phyloP scores from a whole-genome alignment of 371 early-diverging fungal genomes.

The Syncephalis fuscata region DNA sequence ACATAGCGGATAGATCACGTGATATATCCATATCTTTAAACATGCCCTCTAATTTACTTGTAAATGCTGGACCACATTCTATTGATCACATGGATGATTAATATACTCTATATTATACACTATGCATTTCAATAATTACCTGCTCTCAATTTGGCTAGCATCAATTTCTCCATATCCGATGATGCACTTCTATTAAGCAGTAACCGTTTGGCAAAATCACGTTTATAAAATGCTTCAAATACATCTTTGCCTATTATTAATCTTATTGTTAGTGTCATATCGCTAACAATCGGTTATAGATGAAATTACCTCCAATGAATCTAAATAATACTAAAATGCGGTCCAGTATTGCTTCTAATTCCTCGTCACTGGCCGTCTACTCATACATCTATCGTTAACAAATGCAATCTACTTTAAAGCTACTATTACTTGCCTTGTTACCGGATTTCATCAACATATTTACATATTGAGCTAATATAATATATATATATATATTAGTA shows the following conservation, averaged over 20 bases:
- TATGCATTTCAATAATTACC: constrained; percentile 18
- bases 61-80: constrained; percentile 84
- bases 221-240: constrained; percentile 91
- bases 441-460: constrained; percentile 12
- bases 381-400: constrained; percentile 13
- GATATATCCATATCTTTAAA: constrained; percentile 79
- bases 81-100: no score
- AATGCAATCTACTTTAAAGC: no score
- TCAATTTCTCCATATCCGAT: constrained; percentile 64
- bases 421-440: not conserved
- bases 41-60: constrained; percentile 84
- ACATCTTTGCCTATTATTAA: constrained; percentile 78
- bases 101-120: no score
- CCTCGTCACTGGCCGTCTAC: constrained; percentile 35
- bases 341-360: constrained; percentile 46
- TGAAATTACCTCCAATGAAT: constrained; percentile 45
- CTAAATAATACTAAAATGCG: constrained; percentile 67
- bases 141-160: constrained; percentile 62
- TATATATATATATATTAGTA: not conserved
- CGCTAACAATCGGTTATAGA: not conserved
- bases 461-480: not conserved
- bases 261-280: no score
- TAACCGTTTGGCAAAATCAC: constrained; percentile 75
- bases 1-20: constrained; percentile 34
- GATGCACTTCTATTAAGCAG: constrained; percentile 56